Conservation (phyloP, 768 basidiomycete species). For the button mushroom (Agaricus bisporus) region DNA sequence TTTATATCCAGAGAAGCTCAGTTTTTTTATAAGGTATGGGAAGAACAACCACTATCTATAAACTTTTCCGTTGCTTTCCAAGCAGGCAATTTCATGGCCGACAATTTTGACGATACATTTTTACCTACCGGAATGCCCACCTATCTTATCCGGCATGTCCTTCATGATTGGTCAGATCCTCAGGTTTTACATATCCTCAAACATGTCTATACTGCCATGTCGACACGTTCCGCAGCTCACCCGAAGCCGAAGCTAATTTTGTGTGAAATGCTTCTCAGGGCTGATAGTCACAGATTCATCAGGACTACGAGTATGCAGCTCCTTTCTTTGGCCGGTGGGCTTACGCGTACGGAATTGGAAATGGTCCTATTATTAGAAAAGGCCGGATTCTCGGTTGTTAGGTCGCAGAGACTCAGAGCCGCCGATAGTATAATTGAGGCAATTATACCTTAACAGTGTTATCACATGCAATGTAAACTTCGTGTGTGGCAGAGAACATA, state of each 20-base stretch:
- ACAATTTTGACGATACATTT: background rate
- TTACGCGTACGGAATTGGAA: background rate
- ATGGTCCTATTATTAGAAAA: background rate
- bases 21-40: background rate
- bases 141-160: constrained; percentile 7
- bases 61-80: background rate
- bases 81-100: constrained; percentile 1
- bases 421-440: constrained; percentile 3
- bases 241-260: background rate
- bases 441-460: background rate
- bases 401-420: background rate
- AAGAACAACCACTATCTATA: background rate
- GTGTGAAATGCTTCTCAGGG: background rate
- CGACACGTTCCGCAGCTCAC: background rate
- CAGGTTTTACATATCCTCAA: constrained; percentile 1
- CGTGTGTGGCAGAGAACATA: too few species aligned
- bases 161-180: constrained; percentile 5
- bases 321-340: background rate
- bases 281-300: background rate
- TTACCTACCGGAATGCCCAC: constrained; percentile 2
- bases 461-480: too few species aligned
- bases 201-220: constrained; percentile 3
- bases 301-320: constrained; percentile 5
- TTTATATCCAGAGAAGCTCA: background rate
- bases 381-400: constrained; percentile 1